Evolutionary conservation across 495 filamentous ascomycete genomes (phyloP).

Genomic region (Lasiosphaeria miniovina): DNA sequence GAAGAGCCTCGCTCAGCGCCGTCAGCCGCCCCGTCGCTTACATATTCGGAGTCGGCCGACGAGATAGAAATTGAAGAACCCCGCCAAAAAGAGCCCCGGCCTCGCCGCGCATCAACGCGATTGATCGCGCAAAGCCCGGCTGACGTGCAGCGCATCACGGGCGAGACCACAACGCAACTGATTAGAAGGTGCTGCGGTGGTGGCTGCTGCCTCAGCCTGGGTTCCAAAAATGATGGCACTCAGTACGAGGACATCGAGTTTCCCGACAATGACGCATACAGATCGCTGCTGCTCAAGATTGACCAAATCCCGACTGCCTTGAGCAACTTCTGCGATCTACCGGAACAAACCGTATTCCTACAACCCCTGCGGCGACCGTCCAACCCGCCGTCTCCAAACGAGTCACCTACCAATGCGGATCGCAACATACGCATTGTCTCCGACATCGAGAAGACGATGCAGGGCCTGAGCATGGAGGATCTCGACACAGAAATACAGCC

Average conservation of each 20-base stretch:
- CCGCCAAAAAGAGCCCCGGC: conserved; percentile 38
- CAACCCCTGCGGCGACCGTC: conserved; percentile 41
- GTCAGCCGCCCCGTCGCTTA: conserved; percentile 49
- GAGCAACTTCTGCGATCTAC: conserved; percentile 65
- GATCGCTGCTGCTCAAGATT: conserved; percentile 71
- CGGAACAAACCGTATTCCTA: conserved; percentile 70
- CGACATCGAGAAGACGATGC: conserved; percentile 24
- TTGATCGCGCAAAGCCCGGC: conserved; percentile 72
- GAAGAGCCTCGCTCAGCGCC: conserved; percentile 33
- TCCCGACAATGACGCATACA: conserved; percentile 84
- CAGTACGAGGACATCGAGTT: conserved; percentile 57
- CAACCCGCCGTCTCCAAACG: conserved; percentile 36
- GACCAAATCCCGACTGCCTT: conserved; percentile 70
- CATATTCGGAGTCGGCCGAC: conserved; percentile 48
- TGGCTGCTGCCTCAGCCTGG: conserved; percentile 77
- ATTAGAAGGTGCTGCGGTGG: conserved; percentile 84
- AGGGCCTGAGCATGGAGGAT: conserved; percentile 36
- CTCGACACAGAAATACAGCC: conserved; percentile 59
- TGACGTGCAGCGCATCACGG: conserved; percentile 69
- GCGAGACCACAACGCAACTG: conserved; percentile 58
- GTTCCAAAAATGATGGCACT: conserved; percentile 47
- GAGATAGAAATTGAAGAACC: conserved; percentile 40
- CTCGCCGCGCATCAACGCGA: conserved; percentile 73
- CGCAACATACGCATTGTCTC: conserved; percentile 9
- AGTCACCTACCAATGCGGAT: conserved; percentile 33